Conservation (phyloP, 345 rosid species). For the Microthlaspi erraticum region DNA sequence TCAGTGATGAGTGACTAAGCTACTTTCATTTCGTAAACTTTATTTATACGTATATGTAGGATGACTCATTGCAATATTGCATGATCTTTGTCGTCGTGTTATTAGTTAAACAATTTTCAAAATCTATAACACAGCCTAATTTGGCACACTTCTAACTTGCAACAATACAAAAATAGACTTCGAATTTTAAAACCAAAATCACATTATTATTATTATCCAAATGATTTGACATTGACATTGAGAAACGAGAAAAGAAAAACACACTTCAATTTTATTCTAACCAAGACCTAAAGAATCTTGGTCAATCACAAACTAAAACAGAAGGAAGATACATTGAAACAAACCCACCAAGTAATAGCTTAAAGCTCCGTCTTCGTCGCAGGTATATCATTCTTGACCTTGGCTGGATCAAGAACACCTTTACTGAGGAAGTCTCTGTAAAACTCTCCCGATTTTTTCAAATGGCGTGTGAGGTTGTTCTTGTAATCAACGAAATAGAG, state of each 20-base stretch:
- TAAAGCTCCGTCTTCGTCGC: background rate
- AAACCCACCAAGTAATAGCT: background rate
- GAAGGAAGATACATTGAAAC: background rate
- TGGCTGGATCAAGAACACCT: slow-evolving; percentile 26
- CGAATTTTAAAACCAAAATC: too few species aligned
- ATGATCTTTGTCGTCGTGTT: too few species aligned
- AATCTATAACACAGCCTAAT: too few species aligned
- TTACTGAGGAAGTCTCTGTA: slow-evolving; percentile 13
- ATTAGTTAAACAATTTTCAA: too few species aligned
- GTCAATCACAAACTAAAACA: background rate
- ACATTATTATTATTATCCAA: too few species aligned
- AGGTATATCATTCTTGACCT: background rate
- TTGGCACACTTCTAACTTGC: too few species aligned
- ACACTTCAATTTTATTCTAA: background rate
- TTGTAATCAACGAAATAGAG: slow-evolving; percentile 16
- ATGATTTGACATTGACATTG: too few species aligned
- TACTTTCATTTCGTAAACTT: too few species aligned
- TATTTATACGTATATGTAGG: too few species aligned
- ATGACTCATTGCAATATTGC: too few species aligned
- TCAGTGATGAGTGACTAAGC: too few species aligned
- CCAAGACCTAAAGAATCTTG: background rate
- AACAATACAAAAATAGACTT: too few species aligned
- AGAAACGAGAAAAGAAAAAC: background rate
- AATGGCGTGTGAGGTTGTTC: slow-evolving; percentile 13
- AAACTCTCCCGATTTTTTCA: slow-evolving; percentile 10